These are phyloP conservation scores for Fusarium virguliforme DNA, from an alignment of 2,329 filamentous ascomycete genomes.

Conservation along the genomic window DNA sequence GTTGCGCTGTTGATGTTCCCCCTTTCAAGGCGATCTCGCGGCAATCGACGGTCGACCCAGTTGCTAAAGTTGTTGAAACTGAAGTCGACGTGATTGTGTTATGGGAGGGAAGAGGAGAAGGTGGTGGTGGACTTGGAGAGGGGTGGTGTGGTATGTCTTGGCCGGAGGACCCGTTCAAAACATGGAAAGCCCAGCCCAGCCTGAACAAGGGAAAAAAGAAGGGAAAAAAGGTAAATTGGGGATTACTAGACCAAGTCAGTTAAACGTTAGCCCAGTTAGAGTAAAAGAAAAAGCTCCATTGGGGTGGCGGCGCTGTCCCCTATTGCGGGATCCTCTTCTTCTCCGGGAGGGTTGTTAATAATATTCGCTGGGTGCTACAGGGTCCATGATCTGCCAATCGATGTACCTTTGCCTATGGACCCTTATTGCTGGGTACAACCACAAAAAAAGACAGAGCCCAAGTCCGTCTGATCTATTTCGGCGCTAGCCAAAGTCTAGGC, in stretches of 20 bases:
- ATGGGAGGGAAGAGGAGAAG: slow-evolving; percentile 7
- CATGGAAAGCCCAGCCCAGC: background rate
- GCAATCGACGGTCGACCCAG: slow-evolving; percentile 10
- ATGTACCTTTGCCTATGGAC: slow-evolving; percentile 24
- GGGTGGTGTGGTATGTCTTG: slow-evolving; percentile 20
- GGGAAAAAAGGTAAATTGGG: slow-evolving; percentile 3
- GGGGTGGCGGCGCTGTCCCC: slow-evolving; percentile 13
- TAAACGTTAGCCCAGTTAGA: slow-evolving; percentile 5
- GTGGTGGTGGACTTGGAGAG: slow-evolving; percentile 5
- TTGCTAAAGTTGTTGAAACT: slow-evolving; percentile 11
- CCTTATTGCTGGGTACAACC: slow-evolving; percentile 37
- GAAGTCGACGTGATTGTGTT: slow-evolving; percentile 3
- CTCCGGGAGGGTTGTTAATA: background rate
- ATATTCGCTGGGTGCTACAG: slow-evolving; percentile 16
- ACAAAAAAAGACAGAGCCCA: no score
- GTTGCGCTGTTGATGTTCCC: slow-evolving; percentile 20
- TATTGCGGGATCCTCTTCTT: slow-evolving; percentile 19
- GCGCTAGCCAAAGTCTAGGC: slow-evolving; percentile 8
- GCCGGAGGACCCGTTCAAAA: slow-evolving; percentile 10
- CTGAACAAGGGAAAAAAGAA: background rate
- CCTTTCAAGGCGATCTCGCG: slow-evolving; percentile 39
- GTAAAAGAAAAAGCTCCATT: no score
- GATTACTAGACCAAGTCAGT: background rate
- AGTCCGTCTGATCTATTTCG: slow-evolving; percentile 1
- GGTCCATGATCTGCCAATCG: slow-evolving; percentile 1